Evolutionary conservation across 768 basidiomycete species (phyloP).

Genomic region (Amanita phalloides): DNA sequence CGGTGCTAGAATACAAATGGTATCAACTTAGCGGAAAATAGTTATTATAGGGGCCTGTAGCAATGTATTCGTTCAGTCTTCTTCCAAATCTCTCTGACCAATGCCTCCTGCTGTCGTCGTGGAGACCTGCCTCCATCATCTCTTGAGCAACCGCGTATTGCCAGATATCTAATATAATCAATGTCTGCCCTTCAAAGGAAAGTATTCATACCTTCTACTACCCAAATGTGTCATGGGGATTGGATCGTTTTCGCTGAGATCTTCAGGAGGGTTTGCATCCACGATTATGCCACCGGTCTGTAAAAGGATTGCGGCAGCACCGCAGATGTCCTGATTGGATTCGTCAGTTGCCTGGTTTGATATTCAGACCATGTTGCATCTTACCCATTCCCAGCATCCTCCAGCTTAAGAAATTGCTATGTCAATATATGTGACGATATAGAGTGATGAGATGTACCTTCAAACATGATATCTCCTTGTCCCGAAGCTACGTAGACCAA

Average conservation of each 20-base stretch:
- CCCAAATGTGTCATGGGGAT: constrained; percentile 16
- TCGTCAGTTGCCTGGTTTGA: not conserved
- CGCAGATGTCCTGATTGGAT: constrained; percentile 14
- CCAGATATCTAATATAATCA: constrained; percentile 9
- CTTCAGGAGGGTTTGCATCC: constrained; percentile 13
- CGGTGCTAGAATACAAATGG: not conserved
- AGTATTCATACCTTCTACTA: constrained; percentile 8
- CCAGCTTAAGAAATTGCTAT: constrained; percentile 5
- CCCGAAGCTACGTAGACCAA: constrained; percentile 16
- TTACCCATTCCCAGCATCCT: constrained; percentile 18
- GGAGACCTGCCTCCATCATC: constrained; percentile 10
- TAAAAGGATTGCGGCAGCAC: constrained; percentile 14
- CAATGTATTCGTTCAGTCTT: constrained; percentile 13
- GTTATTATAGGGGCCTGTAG: constrained; percentile 10
- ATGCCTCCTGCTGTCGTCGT: constrained; percentile 12
- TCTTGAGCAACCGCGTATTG: constrained; percentile 14
- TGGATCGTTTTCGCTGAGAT: constrained; percentile 7
- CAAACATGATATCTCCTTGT: constrained; percentile 17
- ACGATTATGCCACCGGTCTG: constrained; percentile 16
- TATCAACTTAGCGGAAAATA: not conserved
- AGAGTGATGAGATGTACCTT: constrained; percentile 6
- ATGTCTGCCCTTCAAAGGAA: not conserved
- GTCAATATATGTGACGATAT: not conserved
- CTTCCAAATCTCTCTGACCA: constrained; percentile 16
- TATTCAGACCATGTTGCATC: not conserved